These are phyloP conservation scores for Stentor roeselii DNA, from an alignment of 73 alveolate genomes.

Conservation along the genomic window DNA sequence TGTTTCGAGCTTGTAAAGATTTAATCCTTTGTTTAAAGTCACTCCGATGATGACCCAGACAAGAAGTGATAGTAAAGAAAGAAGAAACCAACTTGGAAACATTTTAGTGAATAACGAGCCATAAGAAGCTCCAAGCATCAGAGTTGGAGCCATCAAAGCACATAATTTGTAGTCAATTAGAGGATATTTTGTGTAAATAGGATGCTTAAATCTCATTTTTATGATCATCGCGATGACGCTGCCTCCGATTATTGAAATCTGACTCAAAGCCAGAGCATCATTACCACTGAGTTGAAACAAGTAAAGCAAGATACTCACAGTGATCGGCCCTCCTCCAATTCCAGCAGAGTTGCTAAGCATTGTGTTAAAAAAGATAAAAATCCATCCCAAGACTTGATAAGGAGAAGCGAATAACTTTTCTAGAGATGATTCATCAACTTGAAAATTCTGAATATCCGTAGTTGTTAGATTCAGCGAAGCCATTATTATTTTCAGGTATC, in stretches of 20 bases:
- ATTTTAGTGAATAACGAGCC: background rate
- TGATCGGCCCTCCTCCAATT: slow-evolving; percentile 62
- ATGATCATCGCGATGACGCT: slow-evolving; percentile 7
- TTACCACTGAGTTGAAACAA: slow-evolving; percentile 34
- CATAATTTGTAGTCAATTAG: background rate
- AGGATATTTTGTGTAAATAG: too few species aligned
- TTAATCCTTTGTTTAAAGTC: background rate
- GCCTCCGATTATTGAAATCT: slow-evolving; percentile 36
- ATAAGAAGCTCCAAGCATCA: background rate
- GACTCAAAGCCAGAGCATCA: slow-evolving; percentile 41
- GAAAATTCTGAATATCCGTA: background rate
- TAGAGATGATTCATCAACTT: background rate
- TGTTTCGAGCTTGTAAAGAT: background rate
- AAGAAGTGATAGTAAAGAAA: background rate
- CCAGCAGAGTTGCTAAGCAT: slow-evolving; percentile 58
- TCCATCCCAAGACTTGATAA: slow-evolving; percentile 46
- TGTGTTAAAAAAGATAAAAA: slow-evolving; percentile 26
- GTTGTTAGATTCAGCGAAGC: too few species aligned
- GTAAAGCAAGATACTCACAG: slow-evolving; percentile 34
- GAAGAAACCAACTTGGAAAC: background rate
- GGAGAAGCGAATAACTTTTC: background rate
- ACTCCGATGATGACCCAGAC: background rate
- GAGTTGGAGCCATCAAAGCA: background rate
- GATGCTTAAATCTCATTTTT: slow-evolving; percentile 10
- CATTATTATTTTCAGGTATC: too few species aligned